These are phyloP conservation scores for Talaromyces sp. DNA, from an alignment of 2,329 filamentous ascomycete species.

Conservation along the genomic window DNA sequence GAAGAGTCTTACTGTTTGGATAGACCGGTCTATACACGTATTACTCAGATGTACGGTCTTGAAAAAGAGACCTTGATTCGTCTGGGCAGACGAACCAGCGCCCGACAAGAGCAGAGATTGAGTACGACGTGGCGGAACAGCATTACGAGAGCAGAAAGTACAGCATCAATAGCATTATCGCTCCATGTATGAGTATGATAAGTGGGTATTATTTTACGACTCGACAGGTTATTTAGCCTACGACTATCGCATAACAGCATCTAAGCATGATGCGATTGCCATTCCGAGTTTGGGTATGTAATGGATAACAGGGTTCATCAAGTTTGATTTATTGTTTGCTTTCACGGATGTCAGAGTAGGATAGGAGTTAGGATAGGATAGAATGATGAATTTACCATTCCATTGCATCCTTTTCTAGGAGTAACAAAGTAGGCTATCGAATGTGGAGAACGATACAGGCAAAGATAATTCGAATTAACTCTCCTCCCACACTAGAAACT, in stretches of 20 bases:
- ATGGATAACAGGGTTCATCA: neutral
- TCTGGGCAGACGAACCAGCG: neutral
- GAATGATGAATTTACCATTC: neutral
- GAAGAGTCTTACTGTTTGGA: neutral
- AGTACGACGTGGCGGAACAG: neutral
- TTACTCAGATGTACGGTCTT: neutral
- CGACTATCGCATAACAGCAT: neutral
- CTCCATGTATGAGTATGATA: slow-evolving; percentile 6
- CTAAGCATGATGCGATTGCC: neutral
- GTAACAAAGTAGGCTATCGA: neutral
- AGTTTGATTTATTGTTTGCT: slow-evolving; percentile 2
- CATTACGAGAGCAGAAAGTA: neutral
- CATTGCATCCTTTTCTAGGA: neutral
- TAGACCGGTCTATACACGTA: neutral
- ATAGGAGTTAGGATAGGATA: slow-evolving; percentile 10
- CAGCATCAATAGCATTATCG: neutral
- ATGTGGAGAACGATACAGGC: neutral
- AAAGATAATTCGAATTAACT: too few relatives aligned
- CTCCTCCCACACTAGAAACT: neutral
- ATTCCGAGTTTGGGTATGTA: neutral
- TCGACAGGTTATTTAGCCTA: neutral
- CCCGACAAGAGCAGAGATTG: neutral
- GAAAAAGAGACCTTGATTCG: neutral
- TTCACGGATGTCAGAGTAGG: slow-evolving; percentile 5
- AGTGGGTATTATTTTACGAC: neutral